Evolutionary conservation across 2,329 filamentous ascomycete species (phyloP), one percentile per base, ranked within the genome.

Genomic region (Cytospora leucostoma): DNA sequence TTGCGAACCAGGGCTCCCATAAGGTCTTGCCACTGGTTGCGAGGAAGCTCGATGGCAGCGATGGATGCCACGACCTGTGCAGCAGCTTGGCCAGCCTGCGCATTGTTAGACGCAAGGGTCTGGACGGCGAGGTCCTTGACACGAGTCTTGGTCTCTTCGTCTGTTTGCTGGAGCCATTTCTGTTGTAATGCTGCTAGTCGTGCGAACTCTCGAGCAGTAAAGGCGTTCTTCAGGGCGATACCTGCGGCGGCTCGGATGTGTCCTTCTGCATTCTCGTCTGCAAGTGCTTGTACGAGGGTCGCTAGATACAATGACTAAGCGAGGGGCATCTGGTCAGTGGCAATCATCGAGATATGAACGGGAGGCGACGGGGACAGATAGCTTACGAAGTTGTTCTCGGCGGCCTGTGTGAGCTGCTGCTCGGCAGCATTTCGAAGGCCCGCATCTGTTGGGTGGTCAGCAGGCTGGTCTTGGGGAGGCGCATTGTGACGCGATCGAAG

Each of bases 171-270:
- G 67, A 95, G 82, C 95, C 95, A 99, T 89, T 96, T 93, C 74
- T 88, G 85, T 80, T 98, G 95, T 64, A 98, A 87, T 76, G 96
- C 91, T 74, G 91, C 89, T 79, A 97, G 88, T 74, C 93, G 90
- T 73, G 87, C 82, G 73, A 89, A 89, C 78, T 99, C 95, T 83
- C 95, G 90, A 73, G 93, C 91, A 74, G 92, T 92, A 82, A 99
- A 98, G 73, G 95, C 91, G 84, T 99, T 99, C 82, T 99, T 99
- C 74, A 99, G 84, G 71, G 95, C 94, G 71, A 99, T 87, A 87
- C 93, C 95, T 72, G 95, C 95, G 70, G 95, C 94, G 71, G 92
- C 90, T 84, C 95, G 90, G 75, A 97, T 95, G 74, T 92, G 86
- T 68, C 90, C 85, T 74, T 91, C 84, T 69, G 90, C 88, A 70